Evolutionary conservation across 163 green algal species (phyloP).

Genomic region (Coccomyxa subellipsoidea): DNA sequence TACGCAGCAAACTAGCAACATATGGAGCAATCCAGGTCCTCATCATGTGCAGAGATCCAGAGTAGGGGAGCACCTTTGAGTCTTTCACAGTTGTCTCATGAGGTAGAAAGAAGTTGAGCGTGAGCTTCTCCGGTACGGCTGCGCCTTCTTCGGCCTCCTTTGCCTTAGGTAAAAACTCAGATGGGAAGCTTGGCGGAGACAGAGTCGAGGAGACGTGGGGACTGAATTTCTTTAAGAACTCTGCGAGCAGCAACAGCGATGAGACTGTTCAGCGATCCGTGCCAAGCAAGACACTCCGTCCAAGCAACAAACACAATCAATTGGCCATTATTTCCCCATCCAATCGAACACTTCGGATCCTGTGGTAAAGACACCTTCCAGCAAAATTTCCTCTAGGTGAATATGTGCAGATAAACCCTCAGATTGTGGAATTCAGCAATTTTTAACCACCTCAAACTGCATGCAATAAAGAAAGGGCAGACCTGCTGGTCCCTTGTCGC

Average conservation of each 20-base stretch:
- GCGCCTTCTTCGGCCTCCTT: slow-evolving; percentile 13
- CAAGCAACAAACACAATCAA: neutral
- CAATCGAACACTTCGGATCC: too few species aligned
- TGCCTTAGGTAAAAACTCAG: slow-evolving; percentile 49
- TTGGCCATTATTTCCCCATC: neutral
- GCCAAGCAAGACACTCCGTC: neutral
- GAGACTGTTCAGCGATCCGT: neutral
- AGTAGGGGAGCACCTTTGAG: neutral
- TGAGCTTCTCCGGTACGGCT: slow-evolving; percentile 71
- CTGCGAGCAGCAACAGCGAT: neutral
- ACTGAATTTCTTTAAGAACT: slow-evolving; percentile 18
- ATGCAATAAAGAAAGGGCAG: neutral
- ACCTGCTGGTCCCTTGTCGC: slow-evolving; percentile 3
- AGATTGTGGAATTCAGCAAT: too few species aligned
- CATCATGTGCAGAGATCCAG: too few species aligned
- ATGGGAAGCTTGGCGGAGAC: slow-evolving; percentile 55
- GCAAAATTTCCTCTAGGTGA: too few species aligned
- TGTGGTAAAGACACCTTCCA: too few species aligned
- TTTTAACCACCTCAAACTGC: neutral
- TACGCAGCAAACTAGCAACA: neutral
- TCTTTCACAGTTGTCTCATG: slow-evolving; percentile 42
- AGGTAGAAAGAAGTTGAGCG: slow-evolving; percentile 80
- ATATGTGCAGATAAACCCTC: too few species aligned
- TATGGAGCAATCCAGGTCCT: too few species aligned
- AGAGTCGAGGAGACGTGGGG: slow-evolving; percentile 34